Evolutionary conservation across 768 basidiomycete species (phyloP).

Genomic region (Serendipita sp.): DNA sequence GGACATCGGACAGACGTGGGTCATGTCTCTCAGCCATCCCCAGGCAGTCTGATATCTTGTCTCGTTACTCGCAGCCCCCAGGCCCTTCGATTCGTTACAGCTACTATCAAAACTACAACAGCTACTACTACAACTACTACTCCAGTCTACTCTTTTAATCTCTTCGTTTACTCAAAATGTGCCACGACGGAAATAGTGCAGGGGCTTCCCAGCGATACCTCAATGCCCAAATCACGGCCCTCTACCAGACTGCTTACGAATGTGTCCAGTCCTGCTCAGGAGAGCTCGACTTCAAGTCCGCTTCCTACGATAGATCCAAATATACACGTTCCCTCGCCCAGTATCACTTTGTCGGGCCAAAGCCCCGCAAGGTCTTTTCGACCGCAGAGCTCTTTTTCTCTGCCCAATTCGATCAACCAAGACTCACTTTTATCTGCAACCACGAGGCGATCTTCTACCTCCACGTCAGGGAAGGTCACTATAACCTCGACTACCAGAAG

Average conservation of each 20-base stretch:
- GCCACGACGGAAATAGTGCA: slow-evolving; percentile 11
- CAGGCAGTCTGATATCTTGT: background rate
- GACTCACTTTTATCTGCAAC: slow-evolving; percentile 20
- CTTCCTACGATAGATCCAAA: slow-evolving; percentile 8
- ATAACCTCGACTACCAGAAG: slow-evolving; percentile 14
- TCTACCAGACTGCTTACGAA: slow-evolving; percentile 11
- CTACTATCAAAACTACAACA: background rate
- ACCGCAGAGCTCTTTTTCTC: slow-evolving; percentile 10
- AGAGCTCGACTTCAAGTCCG: slow-evolving; percentile 4
- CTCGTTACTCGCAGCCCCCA: background rate
- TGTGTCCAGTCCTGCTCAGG: slow-evolving; percentile 9
- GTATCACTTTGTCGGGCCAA: slow-evolving; percentile 9
- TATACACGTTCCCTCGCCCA: slow-evolving; percentile 9
- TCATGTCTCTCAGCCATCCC: background rate
- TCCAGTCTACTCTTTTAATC: background rate
- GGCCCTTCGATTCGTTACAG: background rate
- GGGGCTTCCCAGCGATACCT: slow-evolving; percentile 10
- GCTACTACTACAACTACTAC: background rate
- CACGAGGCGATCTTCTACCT: slow-evolving; percentile 19
- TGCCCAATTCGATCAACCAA: slow-evolving; percentile 13
- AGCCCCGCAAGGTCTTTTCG: slow-evolving; percentile 2
- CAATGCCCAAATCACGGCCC: slow-evolving; percentile 11
- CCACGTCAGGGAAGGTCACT: slow-evolving; percentile 15
- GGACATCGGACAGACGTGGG: background rate
- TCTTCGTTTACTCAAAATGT: background rate